Percentiles rank a stretch among this genome's conserved stretches.
Conservation (phyloP, 2,329 filamentous ascomycete genomes). For the Scedosporium minutisporum region DNA sequence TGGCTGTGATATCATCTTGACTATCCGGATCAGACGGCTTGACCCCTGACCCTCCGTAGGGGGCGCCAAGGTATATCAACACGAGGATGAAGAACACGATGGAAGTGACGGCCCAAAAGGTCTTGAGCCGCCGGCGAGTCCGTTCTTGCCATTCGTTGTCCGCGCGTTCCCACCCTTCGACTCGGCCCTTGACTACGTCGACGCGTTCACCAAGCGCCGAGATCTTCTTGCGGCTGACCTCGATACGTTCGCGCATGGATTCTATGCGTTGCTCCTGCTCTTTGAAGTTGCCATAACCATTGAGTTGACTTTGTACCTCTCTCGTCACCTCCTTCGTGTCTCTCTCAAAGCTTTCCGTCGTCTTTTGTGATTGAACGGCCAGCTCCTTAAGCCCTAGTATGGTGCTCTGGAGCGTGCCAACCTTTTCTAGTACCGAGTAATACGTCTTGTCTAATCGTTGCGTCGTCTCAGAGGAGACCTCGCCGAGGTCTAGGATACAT, state of each 20-base stretch:
- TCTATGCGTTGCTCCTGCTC: conserved; percentile 55
- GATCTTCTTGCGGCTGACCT: conserved; percentile 49
- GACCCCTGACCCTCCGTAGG: neutral
- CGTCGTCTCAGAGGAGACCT: conserved; percentile 53
- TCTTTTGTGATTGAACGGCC: conserved; percentile 48
- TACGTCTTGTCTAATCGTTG: conserved; percentile 64
- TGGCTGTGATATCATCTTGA: neutral
- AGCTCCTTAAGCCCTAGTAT: conserved; percentile 57
- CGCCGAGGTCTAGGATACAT: conserved; percentile 43
- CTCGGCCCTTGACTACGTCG: conserved; percentile 49
- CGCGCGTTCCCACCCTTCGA: conserved; percentile 58
- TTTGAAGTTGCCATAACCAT: conserved; percentile 51
- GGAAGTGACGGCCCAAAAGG: conserved; percentile 52
- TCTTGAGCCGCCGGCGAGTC: conserved; percentile 52
- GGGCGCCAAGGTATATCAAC: conserved; percentile 15
- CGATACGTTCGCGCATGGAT: conserved; percentile 51
- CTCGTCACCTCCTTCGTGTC: conserved; percentile 49
- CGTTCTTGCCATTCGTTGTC: conserved; percentile 61
- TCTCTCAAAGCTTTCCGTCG: conserved; percentile 48
- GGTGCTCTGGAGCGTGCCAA: conserved; percentile 53
- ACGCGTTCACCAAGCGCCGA: conserved; percentile 52
- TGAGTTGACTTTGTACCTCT: conserved; percentile 53
- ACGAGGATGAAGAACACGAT: conserved; percentile 36
- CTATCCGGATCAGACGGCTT: neutral
- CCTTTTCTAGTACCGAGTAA: conserved; percentile 61